Conservation (phyloP, 495 filamentous ascomycete genomes). For the Amorphotheca resinae region DNA sequence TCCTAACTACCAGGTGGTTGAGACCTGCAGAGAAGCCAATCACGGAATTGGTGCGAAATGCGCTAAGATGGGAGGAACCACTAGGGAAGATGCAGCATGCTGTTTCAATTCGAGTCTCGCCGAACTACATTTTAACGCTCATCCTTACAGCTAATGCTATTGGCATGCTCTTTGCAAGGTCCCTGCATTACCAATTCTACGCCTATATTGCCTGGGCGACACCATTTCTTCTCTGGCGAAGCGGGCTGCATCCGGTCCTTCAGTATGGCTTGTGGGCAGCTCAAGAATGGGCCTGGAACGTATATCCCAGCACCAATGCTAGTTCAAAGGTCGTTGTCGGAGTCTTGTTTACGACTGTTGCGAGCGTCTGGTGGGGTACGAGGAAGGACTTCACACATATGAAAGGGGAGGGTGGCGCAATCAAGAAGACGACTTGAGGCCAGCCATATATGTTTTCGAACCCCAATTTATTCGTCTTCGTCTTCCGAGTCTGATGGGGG, state of each 20-base stretch:
- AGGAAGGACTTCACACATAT: constrained; percentile 26
- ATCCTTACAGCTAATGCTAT: constrained; percentile 71
- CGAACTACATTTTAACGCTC: constrained; percentile 62
- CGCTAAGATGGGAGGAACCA: constrained; percentile 41
- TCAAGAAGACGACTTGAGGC: constrained; percentile 17
- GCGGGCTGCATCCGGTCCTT: constrained; percentile 57
- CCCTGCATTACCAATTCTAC: constrained; percentile 96
- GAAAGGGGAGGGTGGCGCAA: constrained; percentile 17
- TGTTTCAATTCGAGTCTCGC: constrained; percentile 47
- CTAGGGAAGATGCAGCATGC: constrained; percentile 39
- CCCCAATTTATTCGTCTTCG: constrained; percentile 20
- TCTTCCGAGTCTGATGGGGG: constrained; percentile 52
- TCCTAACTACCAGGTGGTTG: constrained; percentile 39
- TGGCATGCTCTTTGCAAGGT: constrained; percentile 82
- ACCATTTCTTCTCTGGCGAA: constrained; percentile 81
- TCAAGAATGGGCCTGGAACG: constrained; percentile 96
- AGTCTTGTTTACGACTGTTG: constrained; percentile 52
- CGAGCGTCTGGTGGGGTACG: constrained; percentile 48
- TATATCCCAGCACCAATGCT: constrained; percentile 74
- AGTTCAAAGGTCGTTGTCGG: constrained; percentile 73
- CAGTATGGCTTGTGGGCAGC: constrained; percentile 63
- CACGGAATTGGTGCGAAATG: constrained; percentile 34
- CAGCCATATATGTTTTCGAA: not conserved
- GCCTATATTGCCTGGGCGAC: constrained; percentile 85
- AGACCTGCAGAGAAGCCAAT: constrained; percentile 33